A percentile compares a stretch with the other conserved stretches of the same genome.
Evolutionary conservation across 805 yeast genomes (phyloP).

Genomic region (Vanderwaltozyma verrucispora): DNA sequence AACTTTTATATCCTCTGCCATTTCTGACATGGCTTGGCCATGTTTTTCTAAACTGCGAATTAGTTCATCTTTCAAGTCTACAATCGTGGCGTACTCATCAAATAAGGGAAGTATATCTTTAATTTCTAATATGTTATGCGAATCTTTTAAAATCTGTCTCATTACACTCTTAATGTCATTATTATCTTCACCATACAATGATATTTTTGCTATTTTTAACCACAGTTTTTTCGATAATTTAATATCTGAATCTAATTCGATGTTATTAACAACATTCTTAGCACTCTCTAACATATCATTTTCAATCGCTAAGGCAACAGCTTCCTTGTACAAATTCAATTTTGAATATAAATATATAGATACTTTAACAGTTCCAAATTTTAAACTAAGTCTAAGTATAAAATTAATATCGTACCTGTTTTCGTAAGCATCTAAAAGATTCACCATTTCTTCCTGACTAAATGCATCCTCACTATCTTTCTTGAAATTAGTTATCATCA

Average conservation of each 20-base stretch:
- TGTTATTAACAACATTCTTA: constrained; percentile 12
- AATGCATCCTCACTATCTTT: constrained; percentile 18
- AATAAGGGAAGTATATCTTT: constrained; percentile 78
- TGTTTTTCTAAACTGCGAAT: constrained; percentile 68
- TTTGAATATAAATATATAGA: constrained; percentile 67
- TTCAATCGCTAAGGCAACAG: constrained; percentile 62
- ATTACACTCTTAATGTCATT: constrained; percentile 25
- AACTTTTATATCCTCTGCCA: constrained; percentile 66
- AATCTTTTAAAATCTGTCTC: constrained; percentile 32
- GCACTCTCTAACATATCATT: constrained; percentile 33
- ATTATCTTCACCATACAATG: constrained; percentile 18
- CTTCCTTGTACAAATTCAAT: constrained; percentile 65
- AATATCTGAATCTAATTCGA: constrained; percentile 31
- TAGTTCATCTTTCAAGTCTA: constrained; percentile 74
- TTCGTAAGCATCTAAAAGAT: constrained; percentile 37
- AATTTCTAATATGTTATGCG: constrained; percentile 46
- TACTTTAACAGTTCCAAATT: constrained; percentile 45
- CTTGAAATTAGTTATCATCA: constrained; percentile 41
- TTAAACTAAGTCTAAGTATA: constrained; percentile 61
- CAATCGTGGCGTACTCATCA: constrained; percentile 75
- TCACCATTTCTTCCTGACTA: constrained; percentile 37
- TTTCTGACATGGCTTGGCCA: constrained; percentile 51
- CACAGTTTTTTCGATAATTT: constrained; percentile 59
- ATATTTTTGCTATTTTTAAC: constrained; percentile 43
- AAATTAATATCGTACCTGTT: constrained; percentile 51